phyloP scores from a whole-genome alignment of 345 rosid genomes.

The Microthlaspi erraticum region DNA sequence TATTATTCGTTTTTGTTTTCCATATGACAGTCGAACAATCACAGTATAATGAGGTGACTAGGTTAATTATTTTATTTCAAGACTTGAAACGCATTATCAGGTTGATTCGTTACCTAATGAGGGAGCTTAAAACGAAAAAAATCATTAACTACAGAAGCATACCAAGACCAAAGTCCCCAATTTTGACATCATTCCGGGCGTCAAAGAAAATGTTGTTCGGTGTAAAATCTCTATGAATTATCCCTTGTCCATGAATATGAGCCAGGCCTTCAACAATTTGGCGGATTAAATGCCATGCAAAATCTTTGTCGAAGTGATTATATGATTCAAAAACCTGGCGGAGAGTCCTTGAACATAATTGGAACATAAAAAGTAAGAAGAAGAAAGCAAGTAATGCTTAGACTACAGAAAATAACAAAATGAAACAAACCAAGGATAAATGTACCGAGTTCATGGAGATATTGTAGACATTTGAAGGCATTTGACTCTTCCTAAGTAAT shows the following conservation, averaged over 20 bases:
- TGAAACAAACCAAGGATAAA: not conserved
- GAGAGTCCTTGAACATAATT: conserved; percentile 69
- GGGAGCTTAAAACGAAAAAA: conserved; percentile 13
- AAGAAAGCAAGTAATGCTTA: conserved; percentile 20
- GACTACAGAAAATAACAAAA: conserved; percentile 2
- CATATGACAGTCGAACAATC: conserved; percentile 21
- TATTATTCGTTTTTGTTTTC: not conserved
- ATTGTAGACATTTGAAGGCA: conserved; percentile 17
- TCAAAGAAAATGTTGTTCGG: conserved; percentile 95
- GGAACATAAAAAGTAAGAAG: conserved; percentile 24
- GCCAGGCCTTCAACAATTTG: conserved; percentile 97
- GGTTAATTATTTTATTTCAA: conserved; percentile 1
- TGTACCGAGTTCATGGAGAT: conserved; percentile 10
- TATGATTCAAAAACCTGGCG: conserved; percentile 87
- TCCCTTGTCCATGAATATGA: conserved; percentile 97
- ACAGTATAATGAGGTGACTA: conserved; percentile 17
- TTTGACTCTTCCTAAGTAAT: conserved; percentile 7
- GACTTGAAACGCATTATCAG: conserved; percentile 12
- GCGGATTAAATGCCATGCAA: conserved; percentile 85
- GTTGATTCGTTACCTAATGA: not conserved
- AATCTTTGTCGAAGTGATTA: conserved; percentile 77
- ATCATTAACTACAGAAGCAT: conserved; percentile 35
- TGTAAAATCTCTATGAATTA: conserved; percentile 95
- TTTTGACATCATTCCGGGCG: conserved; percentile 92
- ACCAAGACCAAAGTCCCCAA: conserved; percentile 99